Percentiles rank a stretch among this genome's conserved stretches.
These are phyloP conservation scores for Heterobasidion parviporum DNA, from an alignment of 1,284 basidiomycete genomes.

Conservation along the genomic window DNA sequence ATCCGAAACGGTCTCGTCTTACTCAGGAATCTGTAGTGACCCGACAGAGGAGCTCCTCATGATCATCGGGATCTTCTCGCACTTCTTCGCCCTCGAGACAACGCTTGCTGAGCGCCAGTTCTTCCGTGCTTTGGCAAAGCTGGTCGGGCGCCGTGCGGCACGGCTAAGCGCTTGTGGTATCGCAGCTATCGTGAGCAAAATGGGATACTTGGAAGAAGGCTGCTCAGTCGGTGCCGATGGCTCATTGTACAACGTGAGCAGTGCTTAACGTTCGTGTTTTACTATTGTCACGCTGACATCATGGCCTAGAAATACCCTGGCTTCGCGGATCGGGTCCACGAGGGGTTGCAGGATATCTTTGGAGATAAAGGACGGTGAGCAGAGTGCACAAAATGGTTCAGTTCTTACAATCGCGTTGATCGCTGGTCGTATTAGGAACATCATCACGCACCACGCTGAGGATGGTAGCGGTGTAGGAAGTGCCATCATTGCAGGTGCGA, in stretches of 20 bases:
- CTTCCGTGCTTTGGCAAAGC: constrained; percentile 85
- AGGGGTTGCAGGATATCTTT: constrained; percentile 86
- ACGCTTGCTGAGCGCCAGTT: constrained; percentile 92
- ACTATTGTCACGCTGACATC: not conserved
- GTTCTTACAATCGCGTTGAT: not conserved
- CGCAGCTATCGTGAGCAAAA: constrained; percentile 89
- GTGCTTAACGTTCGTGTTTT: not conserved
- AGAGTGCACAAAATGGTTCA: not conserved
- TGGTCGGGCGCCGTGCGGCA: constrained; percentile 87
- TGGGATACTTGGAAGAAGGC: constrained; percentile 83
- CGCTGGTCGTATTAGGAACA: constrained; percentile 44
- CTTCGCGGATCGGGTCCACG: constrained; percentile 84
- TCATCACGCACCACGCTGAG: constrained; percentile 87
- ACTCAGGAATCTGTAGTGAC: constrained; percentile 45
- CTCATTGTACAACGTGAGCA: constrained; percentile 81
- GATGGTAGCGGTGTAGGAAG: constrained; percentile 95
- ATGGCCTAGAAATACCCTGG: constrained; percentile 84
- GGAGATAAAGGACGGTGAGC: constrained; percentile 85
- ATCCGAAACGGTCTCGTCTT: not conserved
- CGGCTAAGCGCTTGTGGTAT: constrained; percentile 89
- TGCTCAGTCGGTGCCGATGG: constrained; percentile 91
- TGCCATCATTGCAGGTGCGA: constrained; percentile 86
- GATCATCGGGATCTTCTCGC: constrained; percentile 92
- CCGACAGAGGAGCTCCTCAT: constrained; percentile 97
- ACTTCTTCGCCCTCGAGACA: constrained; percentile 93